Evolutionary conservation across 1,284 basidiomycete genomes (phyloP).

Genomic region (Papiliotrema terrestris): DNA sequence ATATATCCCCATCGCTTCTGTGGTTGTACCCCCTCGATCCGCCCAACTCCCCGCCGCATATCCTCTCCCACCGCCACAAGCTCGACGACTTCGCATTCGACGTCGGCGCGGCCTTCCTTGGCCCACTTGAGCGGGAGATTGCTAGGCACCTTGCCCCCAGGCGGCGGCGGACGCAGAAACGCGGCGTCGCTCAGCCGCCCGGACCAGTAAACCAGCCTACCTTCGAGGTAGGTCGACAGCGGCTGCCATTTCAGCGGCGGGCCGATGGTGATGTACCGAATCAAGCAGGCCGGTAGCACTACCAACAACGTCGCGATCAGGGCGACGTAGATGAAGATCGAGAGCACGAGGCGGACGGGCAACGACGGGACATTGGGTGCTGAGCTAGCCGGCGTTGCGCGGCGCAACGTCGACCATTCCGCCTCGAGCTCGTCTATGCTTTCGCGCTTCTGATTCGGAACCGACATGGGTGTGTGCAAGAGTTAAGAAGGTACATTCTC

Average conservation of each 20-base stretch:
- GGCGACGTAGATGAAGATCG: neutral
- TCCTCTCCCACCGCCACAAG: slow-evolving; percentile 4
- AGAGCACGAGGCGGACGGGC: neutral
- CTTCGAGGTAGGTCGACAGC: neutral
- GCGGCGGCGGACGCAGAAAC: slow-evolving; percentile 1
- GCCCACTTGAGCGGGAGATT: slow-evolving; percentile 5
- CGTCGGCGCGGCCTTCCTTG: slow-evolving; percentile 4
- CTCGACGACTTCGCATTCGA: slow-evolving; percentile 7
- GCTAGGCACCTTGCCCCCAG: neutral
- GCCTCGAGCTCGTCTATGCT: neutral
- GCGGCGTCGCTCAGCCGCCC: neutral
- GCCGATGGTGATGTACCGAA: neutral
- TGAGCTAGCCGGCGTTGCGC: neutral
- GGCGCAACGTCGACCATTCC: neutral
- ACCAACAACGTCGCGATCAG: slow-evolving; percentile 1
- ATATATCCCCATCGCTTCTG: slow-evolving; percentile 16
- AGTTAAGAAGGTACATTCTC: too few relatives aligned
- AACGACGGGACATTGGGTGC: neutral
- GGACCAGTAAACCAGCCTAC: slow-evolving; percentile 5
- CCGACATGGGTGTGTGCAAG: neutral
- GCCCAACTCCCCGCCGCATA: slow-evolving; percentile 7
- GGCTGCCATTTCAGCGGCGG: slow-evolving; percentile 8
- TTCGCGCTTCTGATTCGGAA: neutral
- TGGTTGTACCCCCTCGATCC: slow-evolving; percentile 3
- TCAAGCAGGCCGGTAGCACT: neutral